Percentiles rank a stretch among this genome's conserved stretches.
Conservation (phyloP, 1,284 basidiomycete species). For the Rhodofomes roseus region DNA sequence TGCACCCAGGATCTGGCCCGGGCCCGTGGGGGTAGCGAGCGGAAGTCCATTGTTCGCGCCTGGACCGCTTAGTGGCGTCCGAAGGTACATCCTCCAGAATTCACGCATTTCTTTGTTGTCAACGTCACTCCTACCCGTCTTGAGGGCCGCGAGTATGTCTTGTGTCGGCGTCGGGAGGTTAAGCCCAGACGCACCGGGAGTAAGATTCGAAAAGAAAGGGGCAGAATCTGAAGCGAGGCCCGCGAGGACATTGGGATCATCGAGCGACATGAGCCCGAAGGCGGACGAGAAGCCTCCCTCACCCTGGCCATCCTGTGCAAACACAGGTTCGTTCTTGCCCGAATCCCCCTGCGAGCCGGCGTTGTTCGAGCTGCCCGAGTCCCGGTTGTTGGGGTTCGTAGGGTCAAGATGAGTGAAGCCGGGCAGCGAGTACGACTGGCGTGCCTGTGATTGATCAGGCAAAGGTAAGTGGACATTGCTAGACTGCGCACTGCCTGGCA, state of each 20-base stretch:
- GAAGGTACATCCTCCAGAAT: constrained; percentile 73
- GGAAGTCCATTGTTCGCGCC: constrained; percentile 23
- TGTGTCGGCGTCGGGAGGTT: constrained; percentile 22
- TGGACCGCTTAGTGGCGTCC: constrained; percentile 59
- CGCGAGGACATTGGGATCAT: constrained; percentile 62
- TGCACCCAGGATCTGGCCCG: constrained; percentile 23
- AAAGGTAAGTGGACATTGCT: constrained; percentile 24
- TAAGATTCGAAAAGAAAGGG: constrained; percentile 54
- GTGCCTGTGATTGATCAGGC: constrained; percentile 15
- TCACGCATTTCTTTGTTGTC: constrained; percentile 60
- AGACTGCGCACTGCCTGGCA: constrained; percentile 25
- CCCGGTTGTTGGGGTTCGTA: background rate
- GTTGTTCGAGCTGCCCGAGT: background rate
- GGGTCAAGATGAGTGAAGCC: constrained; percentile 4
- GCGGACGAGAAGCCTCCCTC: constrained; percentile 57
- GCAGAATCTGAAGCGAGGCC: constrained; percentile 51
- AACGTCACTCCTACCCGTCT: constrained; percentile 34
- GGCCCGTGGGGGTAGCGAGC: constrained; percentile 24
- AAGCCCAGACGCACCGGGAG: constrained; percentile 12
- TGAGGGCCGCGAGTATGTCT: constrained; percentile 22
- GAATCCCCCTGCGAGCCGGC: background rate
- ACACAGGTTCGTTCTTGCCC: constrained; percentile 5
- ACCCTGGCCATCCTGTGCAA: constrained; percentile 16
- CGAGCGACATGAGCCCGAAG: constrained; percentile 69
- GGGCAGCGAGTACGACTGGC: constrained; percentile 3